These are phyloP conservation scores for Kokia cookei DNA, from an alignment of 441 rosid genomes.

Conservation along the genomic window DNA sequence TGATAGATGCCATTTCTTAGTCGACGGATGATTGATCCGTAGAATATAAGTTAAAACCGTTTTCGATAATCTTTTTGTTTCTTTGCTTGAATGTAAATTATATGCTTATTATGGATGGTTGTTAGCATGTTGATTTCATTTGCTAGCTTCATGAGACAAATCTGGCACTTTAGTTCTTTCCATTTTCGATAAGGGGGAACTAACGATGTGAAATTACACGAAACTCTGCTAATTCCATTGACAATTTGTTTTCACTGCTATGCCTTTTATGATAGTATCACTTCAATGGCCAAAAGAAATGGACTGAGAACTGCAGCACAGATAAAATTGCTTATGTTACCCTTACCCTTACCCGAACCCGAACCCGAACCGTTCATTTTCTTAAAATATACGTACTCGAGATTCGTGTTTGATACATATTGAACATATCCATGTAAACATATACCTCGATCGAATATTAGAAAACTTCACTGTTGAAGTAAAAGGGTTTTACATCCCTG, in stretches of 20 bases:
- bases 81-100: not conserved
- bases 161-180: not conserved
- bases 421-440: no score
- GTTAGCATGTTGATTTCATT: not conserved
- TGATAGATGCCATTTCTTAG: not conserved
- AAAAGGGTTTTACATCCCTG: no score
- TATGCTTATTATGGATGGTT: not conserved
- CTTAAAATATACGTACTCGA: no score
- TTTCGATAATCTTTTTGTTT: not conserved
- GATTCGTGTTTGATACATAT: no score
- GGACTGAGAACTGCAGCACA: not conserved
- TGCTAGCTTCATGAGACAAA: not conserved
- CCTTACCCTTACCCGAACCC: no score
- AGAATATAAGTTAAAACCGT: not conserved
- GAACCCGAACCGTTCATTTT: no score
- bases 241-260: not conserved
- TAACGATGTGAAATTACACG: not conserved
- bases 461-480: no score
- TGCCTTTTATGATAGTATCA: not conserved
- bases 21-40: not conserved
- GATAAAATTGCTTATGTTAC: not conserved
- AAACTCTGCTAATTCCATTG: not conserved
- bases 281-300: not conserved
- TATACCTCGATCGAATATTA: no score
- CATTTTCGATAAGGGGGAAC: not conserved